Evolutionary conservation across 768 basidiomycete species (phyloP).

Genomic region (Collybia mongolica): DNA sequence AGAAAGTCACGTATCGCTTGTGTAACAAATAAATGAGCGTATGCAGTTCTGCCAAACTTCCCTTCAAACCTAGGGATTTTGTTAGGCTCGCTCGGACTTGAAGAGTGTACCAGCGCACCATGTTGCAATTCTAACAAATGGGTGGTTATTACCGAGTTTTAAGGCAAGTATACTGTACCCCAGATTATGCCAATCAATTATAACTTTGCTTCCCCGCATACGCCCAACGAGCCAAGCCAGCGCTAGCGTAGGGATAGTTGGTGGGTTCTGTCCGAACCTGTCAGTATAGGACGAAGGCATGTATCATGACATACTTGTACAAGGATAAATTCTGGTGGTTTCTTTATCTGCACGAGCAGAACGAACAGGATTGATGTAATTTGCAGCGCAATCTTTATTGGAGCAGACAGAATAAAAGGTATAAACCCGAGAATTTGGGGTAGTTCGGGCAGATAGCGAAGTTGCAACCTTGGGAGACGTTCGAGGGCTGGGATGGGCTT

Average conservation of each 20-base stretch:
- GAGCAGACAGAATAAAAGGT: conserved; percentile 74
- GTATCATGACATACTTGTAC: conserved; percentile 70
- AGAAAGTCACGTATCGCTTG: conserved; percentile 78
- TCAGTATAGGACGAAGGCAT: conserved; percentile 1
- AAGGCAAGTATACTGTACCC: conserved; percentile 92
- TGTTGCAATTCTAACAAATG: conserved; percentile 71
- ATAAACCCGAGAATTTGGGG: conserved; percentile 50
- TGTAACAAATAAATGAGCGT: conserved; percentile 93
- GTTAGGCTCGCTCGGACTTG: not conserved
- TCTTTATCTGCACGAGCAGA: conserved; percentile 56
- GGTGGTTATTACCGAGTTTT: conserved; percentile 66
- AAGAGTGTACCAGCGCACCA: conserved; percentile 43
- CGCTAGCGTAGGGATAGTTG: conserved; percentile 90
- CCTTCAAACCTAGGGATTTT: conserved; percentile 67
- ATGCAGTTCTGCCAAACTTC: conserved; percentile 76
- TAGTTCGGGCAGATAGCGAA: conserved; percentile 67
- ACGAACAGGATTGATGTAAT: conserved; percentile 57
- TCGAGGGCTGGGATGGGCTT: conserved; percentile 73
- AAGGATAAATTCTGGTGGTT: conserved; percentile 81
- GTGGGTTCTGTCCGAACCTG: conserved; percentile 74
- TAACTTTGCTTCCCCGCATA: conserved; percentile 76
- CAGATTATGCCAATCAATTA: conserved; percentile 99
- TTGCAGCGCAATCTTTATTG: conserved; percentile 79
- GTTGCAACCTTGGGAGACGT: conserved; percentile 58
- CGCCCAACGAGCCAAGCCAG: conserved; percentile 74